A percentile compares a stretch with the other conserved stretches of the same genome.
These are phyloP conservation scores for Lignosus rhinocerotis DNA, from an alignment of 1,284 basidiomycete species.

Conservation along the genomic window DNA sequence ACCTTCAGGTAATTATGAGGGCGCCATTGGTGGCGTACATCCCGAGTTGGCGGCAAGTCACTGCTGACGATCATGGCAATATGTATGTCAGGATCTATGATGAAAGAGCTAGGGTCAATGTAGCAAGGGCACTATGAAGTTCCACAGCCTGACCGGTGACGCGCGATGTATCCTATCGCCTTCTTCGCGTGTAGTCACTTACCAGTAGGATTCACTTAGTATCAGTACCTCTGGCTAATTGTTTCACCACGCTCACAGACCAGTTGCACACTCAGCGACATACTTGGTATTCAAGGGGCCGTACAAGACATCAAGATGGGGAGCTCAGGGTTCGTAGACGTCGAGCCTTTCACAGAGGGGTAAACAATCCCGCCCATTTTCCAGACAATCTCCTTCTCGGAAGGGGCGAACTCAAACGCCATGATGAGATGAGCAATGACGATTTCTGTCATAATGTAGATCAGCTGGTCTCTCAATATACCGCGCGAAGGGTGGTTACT, in stretches of 20 bases:
- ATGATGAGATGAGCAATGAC: slow-evolving; percentile 6
- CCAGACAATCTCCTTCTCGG: slow-evolving; percentile 23
- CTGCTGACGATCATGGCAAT: too few species aligned
- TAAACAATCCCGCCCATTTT: slow-evolving; percentile 17
- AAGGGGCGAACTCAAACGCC: slow-evolving; percentile 7
- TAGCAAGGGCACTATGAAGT: too few species aligned
- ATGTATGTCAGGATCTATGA: too few species aligned
- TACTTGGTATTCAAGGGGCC: background rate
- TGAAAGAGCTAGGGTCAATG: too few species aligned
- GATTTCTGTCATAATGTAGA: too few species aligned
- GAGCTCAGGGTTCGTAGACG: slow-evolving; percentile 16
- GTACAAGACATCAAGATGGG: slow-evolving; percentile 12
- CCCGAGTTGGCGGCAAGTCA: background rate
- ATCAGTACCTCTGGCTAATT: background rate
- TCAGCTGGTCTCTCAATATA: background rate
- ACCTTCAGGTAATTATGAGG: background rate
- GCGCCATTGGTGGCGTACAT: background rate
- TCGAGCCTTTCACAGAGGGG: slow-evolving; percentile 16
- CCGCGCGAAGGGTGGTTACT: background rate
- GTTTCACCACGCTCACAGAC: background rate
- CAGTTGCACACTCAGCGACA: background rate
- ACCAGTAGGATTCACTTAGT: background rate
- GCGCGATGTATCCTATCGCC: too few species aligned
- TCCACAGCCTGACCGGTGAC: too few species aligned
- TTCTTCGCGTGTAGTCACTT: too few species aligned